Conservation (phyloP, 2,329 filamentous ascomycete genomes). For the Ophiognomonia clavigignenti-juglandacearum region DNA sequence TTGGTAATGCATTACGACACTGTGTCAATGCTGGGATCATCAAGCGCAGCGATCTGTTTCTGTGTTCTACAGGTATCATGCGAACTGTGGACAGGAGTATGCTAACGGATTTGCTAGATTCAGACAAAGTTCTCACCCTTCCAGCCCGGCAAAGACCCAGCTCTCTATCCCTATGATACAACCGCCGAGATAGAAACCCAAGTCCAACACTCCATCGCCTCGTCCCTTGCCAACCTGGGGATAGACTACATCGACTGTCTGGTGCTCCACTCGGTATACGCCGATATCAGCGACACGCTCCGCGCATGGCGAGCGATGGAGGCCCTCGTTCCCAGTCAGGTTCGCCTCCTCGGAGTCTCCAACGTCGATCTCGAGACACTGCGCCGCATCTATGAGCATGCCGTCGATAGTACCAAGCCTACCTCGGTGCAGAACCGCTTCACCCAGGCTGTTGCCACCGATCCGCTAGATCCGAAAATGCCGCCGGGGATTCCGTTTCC, state of each 20-base stretch:
- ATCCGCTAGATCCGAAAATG: neutral
- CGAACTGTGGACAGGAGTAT: neutral
- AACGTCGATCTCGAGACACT: neutral
- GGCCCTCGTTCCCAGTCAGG: neutral
- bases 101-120: neutral
- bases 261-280: neutral
- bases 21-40: neutral
- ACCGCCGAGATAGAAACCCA: neutral
- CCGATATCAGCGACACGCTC: neutral
- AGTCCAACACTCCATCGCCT: neutral
- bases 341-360: neutral
- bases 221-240: neutral
- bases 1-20: neutral
- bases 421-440: neutral
- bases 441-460: neutral
- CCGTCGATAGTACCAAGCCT: neutral
- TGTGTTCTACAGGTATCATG: neutral
- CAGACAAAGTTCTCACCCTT: neutral
- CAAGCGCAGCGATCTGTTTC: neutral
- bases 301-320: neutral
- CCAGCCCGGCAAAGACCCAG: neutral
- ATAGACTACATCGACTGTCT: neutral
- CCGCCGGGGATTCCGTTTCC: neutral
- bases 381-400: neutral
- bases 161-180: neutral